Base-by-base conservation (phyloP, 768 basidiomycete genomes). In the Suillus subluteus region DNA sequence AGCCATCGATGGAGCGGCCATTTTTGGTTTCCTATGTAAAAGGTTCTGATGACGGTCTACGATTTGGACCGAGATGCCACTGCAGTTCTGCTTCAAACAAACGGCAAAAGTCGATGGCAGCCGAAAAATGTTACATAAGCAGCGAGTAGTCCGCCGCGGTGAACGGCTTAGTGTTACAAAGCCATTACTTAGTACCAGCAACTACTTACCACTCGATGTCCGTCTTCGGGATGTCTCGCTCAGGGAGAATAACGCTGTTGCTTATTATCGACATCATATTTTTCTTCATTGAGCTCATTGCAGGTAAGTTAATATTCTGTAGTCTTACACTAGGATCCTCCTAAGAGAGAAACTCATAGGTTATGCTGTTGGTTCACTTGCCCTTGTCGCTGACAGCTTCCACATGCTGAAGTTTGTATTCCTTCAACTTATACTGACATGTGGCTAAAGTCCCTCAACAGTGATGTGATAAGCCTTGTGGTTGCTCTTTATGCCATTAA, bases 401-500 rank as follows among this genome's bases (percentile, higher is more conserved):
- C 97, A 99, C 81, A 99, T 98, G 96, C 89, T 98, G 81, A 98
- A 98, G 96, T 96, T 69, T 67, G 90, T 80, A 32, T 54, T 26
- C 18, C 61, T 16, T 62, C 26, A 0, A 21, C 35, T 40, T 30
- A 11, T 55, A 35, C 63, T 63, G 66, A 16, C 56, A 35, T 21
- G 62, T 64, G 63, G 44, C 72, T 74, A 55, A 67, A 56, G 66
- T 66, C 43, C 23, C 52, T 59, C 54, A 26, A 21, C 79, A 99
- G 97, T 82, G 98, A 99, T 85, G 95, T 98, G 71, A 87, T 98
- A 87, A 98, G 96, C 77, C 82, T 99, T 67, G 75, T 96, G 65
- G 96, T 99, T 62, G 98, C 97, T 2, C 87, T 99, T 11, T 98
- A 98, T 78, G 96, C 97, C 18, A 94, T 96, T 81, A 93, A 90